These are phyloP conservation scores for Penicillium riverlandense DNA, from an alignment of 495 filamentous ascomycete species.

Conservation along the genomic window DNA sequence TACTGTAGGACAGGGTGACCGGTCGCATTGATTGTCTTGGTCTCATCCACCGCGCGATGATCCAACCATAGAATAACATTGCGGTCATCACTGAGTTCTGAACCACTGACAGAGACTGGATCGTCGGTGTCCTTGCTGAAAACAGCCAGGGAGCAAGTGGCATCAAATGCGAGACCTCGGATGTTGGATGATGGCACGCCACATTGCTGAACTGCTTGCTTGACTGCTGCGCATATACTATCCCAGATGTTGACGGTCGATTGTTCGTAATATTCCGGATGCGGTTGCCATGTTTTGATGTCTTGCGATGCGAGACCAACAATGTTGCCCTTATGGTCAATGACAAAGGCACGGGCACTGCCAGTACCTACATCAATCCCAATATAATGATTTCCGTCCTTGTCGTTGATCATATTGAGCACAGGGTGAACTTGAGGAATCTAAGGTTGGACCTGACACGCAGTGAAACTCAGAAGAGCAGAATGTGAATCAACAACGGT, in stretches of 20 bases:
- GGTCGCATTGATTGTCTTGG: constrained; percentile 83
- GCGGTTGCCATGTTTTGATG: constrained; percentile 88
- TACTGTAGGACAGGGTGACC: constrained; percentile 86
- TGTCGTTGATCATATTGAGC: constrained; percentile 7
- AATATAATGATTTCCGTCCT: constrained; percentile 63
- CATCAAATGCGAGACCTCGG: constrained; percentile 90
- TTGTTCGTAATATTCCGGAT: constrained; percentile 93
- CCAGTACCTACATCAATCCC: constrained; percentile 96
- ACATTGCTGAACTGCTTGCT: constrained; percentile 68
- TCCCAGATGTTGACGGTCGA: constrained; percentile 97
- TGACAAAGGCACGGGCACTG: constrained; percentile 89
- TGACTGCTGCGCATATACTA: constrained; percentile 77
- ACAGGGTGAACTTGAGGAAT: too few relatives aligned
- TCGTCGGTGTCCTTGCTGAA: constrained; percentile 36
- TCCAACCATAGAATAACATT: constrained; percentile 93
- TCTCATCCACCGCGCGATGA: constrained; percentile 83
- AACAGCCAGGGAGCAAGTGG: constrained; percentile 90
- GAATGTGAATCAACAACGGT: too few relatives aligned
- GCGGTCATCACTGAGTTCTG: constrained; percentile 76
- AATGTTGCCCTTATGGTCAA: constrained; percentile 85
- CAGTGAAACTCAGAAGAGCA: too few relatives aligned
- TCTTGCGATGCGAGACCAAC: constrained; percentile 83
- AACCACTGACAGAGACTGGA: constrained; percentile 58
- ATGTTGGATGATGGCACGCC: constrained; percentile 65
- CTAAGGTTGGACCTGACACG: too few relatives aligned